phyloP scores from a whole-genome alignment of 2,329 filamentous ascomycete species.

The Metarhizium sp. region DNA sequence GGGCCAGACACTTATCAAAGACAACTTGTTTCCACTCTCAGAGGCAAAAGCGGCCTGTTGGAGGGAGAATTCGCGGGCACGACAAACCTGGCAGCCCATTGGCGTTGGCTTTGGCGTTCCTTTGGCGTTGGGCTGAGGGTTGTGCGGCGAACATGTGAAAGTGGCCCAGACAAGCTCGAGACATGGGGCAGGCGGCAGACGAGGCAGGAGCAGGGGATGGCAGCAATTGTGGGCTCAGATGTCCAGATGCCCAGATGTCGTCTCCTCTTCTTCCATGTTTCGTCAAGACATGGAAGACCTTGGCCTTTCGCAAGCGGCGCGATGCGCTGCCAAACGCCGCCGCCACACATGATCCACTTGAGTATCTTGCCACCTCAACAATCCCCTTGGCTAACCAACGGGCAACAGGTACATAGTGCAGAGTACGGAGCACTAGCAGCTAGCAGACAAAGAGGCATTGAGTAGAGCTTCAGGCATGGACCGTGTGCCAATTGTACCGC shows the following conservation, averaged over 20 bases:
- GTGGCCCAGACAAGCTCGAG: not conserved
- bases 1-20: slow-evolving; percentile 1
- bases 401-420: not conserved
- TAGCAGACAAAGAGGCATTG: no score
- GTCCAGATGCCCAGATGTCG: not conserved
- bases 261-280: not conserved
- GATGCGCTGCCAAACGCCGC: not conserved
- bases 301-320: not conserved
- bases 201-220: not conserved
- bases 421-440: no score
- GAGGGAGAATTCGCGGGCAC: not conserved
- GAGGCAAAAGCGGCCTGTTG: no score
- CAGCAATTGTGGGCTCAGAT: slow-evolving; percentile 1
- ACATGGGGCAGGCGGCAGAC: not conserved
- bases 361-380: not conserved
- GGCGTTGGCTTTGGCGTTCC: not conserved
- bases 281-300: not conserved
- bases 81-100: not conserved
- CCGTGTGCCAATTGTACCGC: no score
- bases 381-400: not conserved
- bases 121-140: not conserved
- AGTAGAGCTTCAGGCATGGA: no score
- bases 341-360: not conserved
- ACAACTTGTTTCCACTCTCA: not conserved
- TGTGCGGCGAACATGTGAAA: slow-evolving; percentile 6